Evolutionary conservation across 75 land plant species (phyloP).

Genomic region (Picea sitchensis): DNA sequence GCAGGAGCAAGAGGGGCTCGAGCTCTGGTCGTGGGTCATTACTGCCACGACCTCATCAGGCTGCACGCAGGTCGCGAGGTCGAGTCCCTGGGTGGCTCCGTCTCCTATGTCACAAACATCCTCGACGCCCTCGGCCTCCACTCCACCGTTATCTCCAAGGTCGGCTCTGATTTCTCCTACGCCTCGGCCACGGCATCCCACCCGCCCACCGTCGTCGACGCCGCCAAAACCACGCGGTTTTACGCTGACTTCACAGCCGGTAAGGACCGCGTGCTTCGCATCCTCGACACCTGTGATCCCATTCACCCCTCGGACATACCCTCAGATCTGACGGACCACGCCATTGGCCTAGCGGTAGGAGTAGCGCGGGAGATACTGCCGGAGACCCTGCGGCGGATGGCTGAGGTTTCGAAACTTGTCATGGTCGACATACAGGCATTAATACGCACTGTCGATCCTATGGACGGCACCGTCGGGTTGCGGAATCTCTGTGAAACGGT

Average conservation of each 20-base stretch:
- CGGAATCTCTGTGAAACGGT: constrained; percentile 52
- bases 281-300: constrained; percentile 55
- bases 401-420: constrained; percentile 55
- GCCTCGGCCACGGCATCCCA: constrained; percentile 8
- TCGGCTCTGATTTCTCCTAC: constrained; percentile 80
- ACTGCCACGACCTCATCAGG: constrained; percentile 84
- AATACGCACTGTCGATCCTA: constrained; percentile 62
- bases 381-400: constrained; percentile 67
- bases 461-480: constrained; percentile 59
- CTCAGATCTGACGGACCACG: constrained; percentile 6
- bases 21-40: constrained; percentile 79
- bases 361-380: constrained; percentile 84
- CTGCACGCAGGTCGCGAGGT: constrained; percentile 33
- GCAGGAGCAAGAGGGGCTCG: constrained; percentile 12
- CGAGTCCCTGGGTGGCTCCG: constrained; percentile 88
- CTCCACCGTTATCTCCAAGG: constrained; percentile 57
- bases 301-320: constrained; percentile 64
- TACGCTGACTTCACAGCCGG: constrained; percentile 59
- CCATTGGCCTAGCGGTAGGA: constrained; percentile 81
- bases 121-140: constrained; percentile 52
- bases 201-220: constrained; percentile 12
- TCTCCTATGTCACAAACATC: constrained; percentile 73
- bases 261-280: constrained; percentile 53
- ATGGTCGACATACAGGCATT: constrained; percentile 86
- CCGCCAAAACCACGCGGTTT: constrained; percentile 58